Base-by-base conservation (phyloP, 2,329 filamentous ascomycete genomes). In the Periglandula ipomoeae region DNA sequence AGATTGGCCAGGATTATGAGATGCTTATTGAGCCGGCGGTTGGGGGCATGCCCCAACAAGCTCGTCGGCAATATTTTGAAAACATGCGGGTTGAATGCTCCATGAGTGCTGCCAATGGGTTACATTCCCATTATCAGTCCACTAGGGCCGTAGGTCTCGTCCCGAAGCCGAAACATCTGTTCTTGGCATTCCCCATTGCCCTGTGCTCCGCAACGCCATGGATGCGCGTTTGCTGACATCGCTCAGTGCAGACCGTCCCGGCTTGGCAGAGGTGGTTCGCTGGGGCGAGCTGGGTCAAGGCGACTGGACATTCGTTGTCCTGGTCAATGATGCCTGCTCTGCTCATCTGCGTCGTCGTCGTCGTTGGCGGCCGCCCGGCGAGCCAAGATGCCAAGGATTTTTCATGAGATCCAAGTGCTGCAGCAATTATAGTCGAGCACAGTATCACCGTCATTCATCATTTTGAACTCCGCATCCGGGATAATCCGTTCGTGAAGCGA, bases 231-330 rank as follows among this genome's bases (percentile, higher is more conserved):
- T n/a, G n/a, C n/a, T n/a, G n/a, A n/a, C n/a, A n/a, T n/a, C n/a
- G n/a, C n/a, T n/a, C n/a, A n/a, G n/a, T n/a, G n/a, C n/a, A 43
- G 32, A 38, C 19, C 34, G 45, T 32, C 23, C 45, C 46, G 37
- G 38, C 46, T 42, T 48, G n/a, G n/a, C n/a, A n/a, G n/a, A n/a
- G n/a, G n/a, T n/a, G n/a, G n/a, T n/a, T n/a, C n/a, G n/a, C n/a
- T n/a, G n/a, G n/a, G n/a, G n/a, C n/a, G n/a, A n/a, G n/a, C n/a
- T n/a, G n/a, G n/a, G n/a, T n/a, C n/a, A n/a, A n/a, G n/a, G n/a
- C n/a, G n/a, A n/a, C n/a, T n/a, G n/a, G n/a, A n/a, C n/a, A n/a
- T n/a, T n/a, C n/a, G n/a, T n/a, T n/a, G n/a, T n/a, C n/a, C n/a
- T n/a, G n/a, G n/a, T n/a, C n/a, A n/a, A n/a, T n/a, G n/a, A n/a